Conservation (phyloP, 805 yeast genomes). For the Saturnispora hagleri region DNA sequence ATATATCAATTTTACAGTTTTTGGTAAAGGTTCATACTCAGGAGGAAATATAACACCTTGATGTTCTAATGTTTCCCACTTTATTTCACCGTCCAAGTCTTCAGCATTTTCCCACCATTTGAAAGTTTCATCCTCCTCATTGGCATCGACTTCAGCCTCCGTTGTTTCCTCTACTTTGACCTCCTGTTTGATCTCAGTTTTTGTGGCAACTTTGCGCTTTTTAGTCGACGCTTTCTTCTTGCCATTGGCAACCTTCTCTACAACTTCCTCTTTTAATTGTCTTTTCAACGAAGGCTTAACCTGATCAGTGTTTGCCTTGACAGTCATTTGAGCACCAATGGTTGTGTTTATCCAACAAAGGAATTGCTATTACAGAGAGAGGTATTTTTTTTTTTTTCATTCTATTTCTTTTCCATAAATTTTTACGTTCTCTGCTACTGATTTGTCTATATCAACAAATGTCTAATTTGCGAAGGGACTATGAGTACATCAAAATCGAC, state of each 20-base stretch:
- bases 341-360: not conserved
- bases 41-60: conserved; percentile 94
- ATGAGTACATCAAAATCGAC: not conserved
- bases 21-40: conserved; percentile 77
- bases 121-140: conserved; percentile 44
- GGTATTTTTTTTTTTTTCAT: not conserved
- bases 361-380: not conserved
- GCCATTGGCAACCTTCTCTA: not conserved
- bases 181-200: conserved; percentile 7
- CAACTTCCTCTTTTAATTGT: not conserved
- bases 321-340: not conserved
- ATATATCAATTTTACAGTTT: conserved; percentile 63
- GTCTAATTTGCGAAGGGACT: not conserved
- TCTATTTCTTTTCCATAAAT: not conserved
- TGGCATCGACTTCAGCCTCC: conserved; percentile 9
- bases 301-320: not conserved
- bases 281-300: not conserved
- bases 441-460: not conserved
- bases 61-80: conserved; percentile 84
- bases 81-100: conserved; percentile 61
- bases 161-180: conserved; percentile 1
- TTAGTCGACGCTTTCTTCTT: not conserved
- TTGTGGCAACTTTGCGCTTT: not conserved
- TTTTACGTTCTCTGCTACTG: not conserved
- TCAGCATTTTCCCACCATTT: conserved; percentile 81